Conservation (phyloP, 352 stramenopile species). For the Blastocystis sp. region DNA sequence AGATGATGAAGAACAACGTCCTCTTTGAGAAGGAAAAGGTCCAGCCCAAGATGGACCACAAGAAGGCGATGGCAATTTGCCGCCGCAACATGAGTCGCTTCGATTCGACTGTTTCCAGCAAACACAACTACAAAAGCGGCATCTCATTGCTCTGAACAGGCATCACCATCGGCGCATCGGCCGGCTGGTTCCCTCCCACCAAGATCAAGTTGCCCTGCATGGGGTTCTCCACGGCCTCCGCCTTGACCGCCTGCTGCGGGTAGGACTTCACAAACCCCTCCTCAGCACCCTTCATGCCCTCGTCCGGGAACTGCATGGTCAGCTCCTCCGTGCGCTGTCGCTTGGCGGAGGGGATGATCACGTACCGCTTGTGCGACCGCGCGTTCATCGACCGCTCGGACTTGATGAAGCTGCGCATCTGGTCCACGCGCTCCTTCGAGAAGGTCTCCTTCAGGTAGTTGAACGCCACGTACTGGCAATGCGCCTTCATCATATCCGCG, state of each 20-base stretch:
- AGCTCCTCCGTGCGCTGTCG: slow-evolving; percentile 8
- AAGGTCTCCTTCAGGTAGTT: slow-evolving; percentile 61
- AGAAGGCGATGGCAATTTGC: slow-evolving; percentile 4
- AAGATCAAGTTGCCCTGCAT: slow-evolving; percentile 31
- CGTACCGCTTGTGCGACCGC: slow-evolving; percentile 57
- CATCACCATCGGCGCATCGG: slow-evolving; percentile 10
- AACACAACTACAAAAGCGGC: slow-evolving; percentile 2
- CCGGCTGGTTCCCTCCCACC: background rate
- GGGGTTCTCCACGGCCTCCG: slow-evolving; percentile 10
- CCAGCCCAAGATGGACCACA: slow-evolving; percentile 33
- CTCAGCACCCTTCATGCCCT: slow-evolving; percentile 1
- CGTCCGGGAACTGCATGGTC: slow-evolving; percentile 3
- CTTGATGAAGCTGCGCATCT: slow-evolving; percentile 40
- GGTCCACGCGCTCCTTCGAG: slow-evolving; percentile 18
- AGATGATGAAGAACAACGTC: slow-evolving; percentile 55
- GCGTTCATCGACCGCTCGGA: slow-evolving; percentile 39
- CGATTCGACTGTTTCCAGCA: slow-evolving; percentile 40
- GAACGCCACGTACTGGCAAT: slow-evolving; percentile 35
- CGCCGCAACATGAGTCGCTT: slow-evolving; percentile 42
- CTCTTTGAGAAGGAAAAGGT: slow-evolving; percentile 18
- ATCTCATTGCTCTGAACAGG: slow-evolving; percentile 12
- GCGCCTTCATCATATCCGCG: background rate
- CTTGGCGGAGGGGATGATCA: slow-evolving; percentile 49
- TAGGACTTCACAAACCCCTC: background rate
- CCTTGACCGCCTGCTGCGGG: background rate